Percentiles rank a stretch among this genome's conserved stretches.
phyloP scores from a whole-genome alignment of 345 rosid species.

The Populus davidiana region DNA sequence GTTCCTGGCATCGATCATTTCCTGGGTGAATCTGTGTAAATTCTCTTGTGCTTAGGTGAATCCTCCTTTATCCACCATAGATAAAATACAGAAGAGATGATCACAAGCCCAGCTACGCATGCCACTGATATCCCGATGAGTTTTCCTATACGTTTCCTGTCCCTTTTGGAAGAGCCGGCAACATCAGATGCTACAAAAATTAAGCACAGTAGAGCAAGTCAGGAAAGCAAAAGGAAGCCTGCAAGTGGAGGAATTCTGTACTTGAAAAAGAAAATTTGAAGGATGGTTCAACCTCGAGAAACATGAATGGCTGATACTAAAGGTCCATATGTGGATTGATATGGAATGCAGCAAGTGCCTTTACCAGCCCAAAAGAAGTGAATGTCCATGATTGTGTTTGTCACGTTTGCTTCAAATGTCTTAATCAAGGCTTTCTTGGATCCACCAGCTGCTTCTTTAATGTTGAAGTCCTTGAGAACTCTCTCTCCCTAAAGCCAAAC shows the following conservation, averaged over 20 bases:
- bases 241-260: background rate
- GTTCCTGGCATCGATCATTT: conserved; percentile 7
- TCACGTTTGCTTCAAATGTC: conserved; percentile 44
- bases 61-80: conserved; percentile 33
- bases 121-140: conserved; percentile 42
- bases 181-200: conserved; percentile 13
- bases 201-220: background rate
- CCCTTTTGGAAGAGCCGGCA: conserved; percentile 12
- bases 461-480: conserved; percentile 46
- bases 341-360: conserved; percentile 64
- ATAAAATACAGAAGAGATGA: conserved; percentile 35
- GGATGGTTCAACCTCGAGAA: conserved; percentile 34
- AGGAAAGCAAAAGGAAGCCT: background rate
- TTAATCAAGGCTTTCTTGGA: conserved; percentile 43
- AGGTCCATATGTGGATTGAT: conserved; percentile 53
- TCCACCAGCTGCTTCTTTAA: conserved; percentile 49
- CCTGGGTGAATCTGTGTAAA: conserved; percentile 26
- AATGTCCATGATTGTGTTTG: conserved; percentile 45
- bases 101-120: conserved; percentile 25
- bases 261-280: background rate
- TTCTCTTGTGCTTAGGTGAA: conserved; percentile 12
- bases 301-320: conserved; percentile 52
- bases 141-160: conserved; percentile 25
- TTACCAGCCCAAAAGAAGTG: conserved; percentile 64
- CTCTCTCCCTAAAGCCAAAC: conserved; percentile 36